Evolutionary conservation across 164 flowering plant genomes (phyloP).

Genomic region (Cinnamomum micranthum): DNA sequence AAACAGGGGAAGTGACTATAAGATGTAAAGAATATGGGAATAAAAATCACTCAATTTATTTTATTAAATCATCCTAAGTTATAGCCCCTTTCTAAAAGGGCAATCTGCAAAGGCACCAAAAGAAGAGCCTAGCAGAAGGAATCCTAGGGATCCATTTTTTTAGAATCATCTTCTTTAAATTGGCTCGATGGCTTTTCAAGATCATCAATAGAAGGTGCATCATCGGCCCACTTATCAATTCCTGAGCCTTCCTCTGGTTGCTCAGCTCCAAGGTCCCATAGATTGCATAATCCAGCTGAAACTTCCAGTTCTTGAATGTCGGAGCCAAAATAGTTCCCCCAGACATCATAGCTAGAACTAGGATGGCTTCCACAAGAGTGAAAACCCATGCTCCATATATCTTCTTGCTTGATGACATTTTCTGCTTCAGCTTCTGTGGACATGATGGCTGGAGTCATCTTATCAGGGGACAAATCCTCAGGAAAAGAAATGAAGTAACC

Average conservation of each 20-base stretch:
- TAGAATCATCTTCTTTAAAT: conserved; percentile 17
- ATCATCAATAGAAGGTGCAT: conserved; percentile 31
- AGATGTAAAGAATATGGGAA: conserved; percentile 4
- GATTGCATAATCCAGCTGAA: conserved; percentile 34
- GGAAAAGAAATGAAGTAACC: conserved; percentile 42
- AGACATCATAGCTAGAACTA: conserved; percentile 40
- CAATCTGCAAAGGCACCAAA: conserved; percentile 19
- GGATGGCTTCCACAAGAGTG: conserved; percentile 33
- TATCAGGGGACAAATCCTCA: conserved; percentile 36
- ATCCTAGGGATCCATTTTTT: conserved; percentile 30
- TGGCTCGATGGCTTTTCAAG: conserved; percentile 24
- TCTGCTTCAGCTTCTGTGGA: conserved; percentile 31
- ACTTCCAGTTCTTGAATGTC: conserved; percentile 39
- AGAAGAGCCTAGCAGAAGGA: conserved; percentile 15
- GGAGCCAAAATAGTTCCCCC: conserved; percentile 37
- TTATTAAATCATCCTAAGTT: conserved; percentile 13
- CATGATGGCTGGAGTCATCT: conserved; percentile 26
- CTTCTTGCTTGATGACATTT: conserved; percentile 36
- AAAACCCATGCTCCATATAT: conserved; percentile 50
- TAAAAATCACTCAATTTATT: conserved; percentile 12
- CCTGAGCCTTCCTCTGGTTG: conserved; percentile 41
- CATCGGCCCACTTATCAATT: conserved; percentile 37
- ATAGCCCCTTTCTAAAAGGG: background rate
- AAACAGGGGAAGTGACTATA: too few relatives aligned
- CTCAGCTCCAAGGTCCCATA: conserved; percentile 51